Percentiles rank a stretch among this genome's conserved stretches.
Evolutionary conservation across 169 alveolate species (phyloP).

Genomic region (Cryptosporidium ryanae): DNA sequence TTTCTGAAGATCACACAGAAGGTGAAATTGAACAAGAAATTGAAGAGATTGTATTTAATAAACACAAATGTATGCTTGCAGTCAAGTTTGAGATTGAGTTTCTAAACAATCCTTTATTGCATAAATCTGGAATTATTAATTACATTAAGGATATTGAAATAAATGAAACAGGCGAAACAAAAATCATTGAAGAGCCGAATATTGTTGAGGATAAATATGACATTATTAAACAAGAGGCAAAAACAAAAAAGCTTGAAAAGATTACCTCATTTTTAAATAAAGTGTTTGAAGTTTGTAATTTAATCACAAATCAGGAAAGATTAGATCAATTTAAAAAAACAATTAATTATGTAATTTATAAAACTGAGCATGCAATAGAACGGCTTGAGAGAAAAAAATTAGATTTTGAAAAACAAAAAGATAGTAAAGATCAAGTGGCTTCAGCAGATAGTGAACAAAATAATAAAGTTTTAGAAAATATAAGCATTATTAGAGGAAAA

Average conservation of each 20-base stretch:
- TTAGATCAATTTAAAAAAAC: slow-evolving; percentile 13
- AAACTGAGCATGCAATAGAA: neutral
- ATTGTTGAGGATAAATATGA: slow-evolving; percentile 3
- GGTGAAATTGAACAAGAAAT: no score
- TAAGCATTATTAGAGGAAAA: slow-evolving; percentile 21
- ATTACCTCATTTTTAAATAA: slow-evolving; percentile 5
- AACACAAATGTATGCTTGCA: slow-evolving; percentile 17
- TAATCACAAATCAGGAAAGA: neutral
- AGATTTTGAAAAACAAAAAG: neutral
- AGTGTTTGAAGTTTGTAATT: neutral
- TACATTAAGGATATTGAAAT: slow-evolving; percentile 31
- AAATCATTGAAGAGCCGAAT: neutral
- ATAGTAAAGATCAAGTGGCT: neutral
- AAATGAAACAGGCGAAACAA: slow-evolving; percentile 1
- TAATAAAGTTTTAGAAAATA: slow-evolving; percentile 1
- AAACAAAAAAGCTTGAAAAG: slow-evolving; percentile 5
- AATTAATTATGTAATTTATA: neutral
- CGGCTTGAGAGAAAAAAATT: slow-evolving; percentile 2
- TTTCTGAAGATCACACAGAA: no score
- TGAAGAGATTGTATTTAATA: slow-evolving; percentile 8
- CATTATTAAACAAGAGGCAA: slow-evolving; percentile 18
- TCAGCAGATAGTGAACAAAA: neutral
- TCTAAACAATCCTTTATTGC: slow-evolving; percentile 14
- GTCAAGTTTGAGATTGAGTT: slow-evolving; percentile 31
- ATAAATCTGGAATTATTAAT: slow-evolving; percentile 24